These are phyloP conservation scores for Cnidoscolus chayamansa DNA, from an alignment of 441 rosid species.

Conservation along the genomic window DNA sequence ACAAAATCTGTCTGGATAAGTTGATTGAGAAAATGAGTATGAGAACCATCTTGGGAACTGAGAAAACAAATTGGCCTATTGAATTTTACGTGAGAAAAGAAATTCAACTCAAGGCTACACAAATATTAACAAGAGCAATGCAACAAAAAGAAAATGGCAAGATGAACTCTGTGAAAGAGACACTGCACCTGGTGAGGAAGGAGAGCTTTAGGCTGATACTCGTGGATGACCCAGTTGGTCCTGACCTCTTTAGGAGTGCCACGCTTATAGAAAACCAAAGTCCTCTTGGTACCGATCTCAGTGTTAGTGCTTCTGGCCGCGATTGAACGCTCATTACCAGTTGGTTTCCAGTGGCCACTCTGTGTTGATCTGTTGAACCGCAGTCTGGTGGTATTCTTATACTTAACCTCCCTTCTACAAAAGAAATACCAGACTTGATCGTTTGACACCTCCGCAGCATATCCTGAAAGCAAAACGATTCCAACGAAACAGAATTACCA, in stretches of 20 bases:
- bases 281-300: slow-evolving; percentile 32
- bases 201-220: slow-evolving; percentile 19
- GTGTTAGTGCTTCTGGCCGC: not conserved
- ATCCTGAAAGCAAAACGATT: not conserved
- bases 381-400: slow-evolving; percentile 7
- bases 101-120: no score
- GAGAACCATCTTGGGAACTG: no score
- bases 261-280: slow-evolving; percentile 22
- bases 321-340: slow-evolving; percentile 24
- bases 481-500: not conserved
- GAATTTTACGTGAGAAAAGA: no score
- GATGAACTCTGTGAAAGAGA: not conserved
- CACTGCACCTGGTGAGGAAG: slow-evolving; percentile 19
- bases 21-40: not conserved
- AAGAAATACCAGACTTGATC: slow-evolving; percentile 29
- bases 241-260: slow-evolving; percentile 10
- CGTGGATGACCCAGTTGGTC: slow-evolving; percentile 43
- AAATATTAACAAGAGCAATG: not conserved
- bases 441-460: not conserved
- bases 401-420: slow-evolving; percentile 4
- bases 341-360: slow-evolving; percentile 40
- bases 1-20: slow-evolving; percentile 13
- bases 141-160: no score
- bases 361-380: slow-evolving; percentile 26
- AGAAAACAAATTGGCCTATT: no score